Conservation (phyloP, 257 asterid genomes). For the Oldenlandia corymbosa region DNA sequence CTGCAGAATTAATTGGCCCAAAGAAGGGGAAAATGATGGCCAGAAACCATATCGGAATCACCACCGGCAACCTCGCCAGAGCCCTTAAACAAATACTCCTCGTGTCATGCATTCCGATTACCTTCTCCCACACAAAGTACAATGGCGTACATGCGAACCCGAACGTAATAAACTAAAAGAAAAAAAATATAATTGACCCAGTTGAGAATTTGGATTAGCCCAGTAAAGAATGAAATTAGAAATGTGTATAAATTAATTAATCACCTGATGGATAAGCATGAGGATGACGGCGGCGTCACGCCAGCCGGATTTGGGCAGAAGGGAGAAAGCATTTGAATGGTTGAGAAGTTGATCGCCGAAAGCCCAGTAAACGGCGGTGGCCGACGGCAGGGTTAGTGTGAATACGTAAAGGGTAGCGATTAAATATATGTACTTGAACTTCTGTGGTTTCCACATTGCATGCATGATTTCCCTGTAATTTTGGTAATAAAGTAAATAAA, state of each 20-base stretch:
- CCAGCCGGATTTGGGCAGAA: slow-evolving; percentile 61
- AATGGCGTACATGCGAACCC: slow-evolving; percentile 94
- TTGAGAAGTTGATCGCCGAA: slow-evolving; percentile 76
- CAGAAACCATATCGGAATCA: slow-evolving; percentile 90
- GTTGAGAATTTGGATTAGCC: too few relatives aligned
- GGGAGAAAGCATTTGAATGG: slow-evolving; percentile 85
- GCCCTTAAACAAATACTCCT: slow-evolving; percentile 83
- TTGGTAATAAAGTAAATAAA: too few relatives aligned
- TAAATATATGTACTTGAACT: slow-evolving; percentile 85
- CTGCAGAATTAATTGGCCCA: slow-evolving; percentile 90
- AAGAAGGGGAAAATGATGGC: slow-evolving; percentile 93
- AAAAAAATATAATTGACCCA: too few relatives aligned
- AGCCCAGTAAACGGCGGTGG: slow-evolving; percentile 93
- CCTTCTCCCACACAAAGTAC: slow-evolving; percentile 97
- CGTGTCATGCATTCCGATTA: slow-evolving; percentile 88
- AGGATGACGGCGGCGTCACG: slow-evolving; percentile 87
- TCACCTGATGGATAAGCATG: slow-evolving; percentile 92
- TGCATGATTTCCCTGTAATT: slow-evolving; percentile 77
- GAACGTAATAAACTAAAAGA: slow-evolving; percentile 69
- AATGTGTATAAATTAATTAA: too few relatives aligned
- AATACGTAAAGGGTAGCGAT: slow-evolving; percentile 78
- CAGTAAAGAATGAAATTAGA: too few relatives aligned
- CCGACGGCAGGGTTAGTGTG: slow-evolving; percentile 85
- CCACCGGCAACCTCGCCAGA: slow-evolving; percentile 77
- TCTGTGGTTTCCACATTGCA: slow-evolving; percentile 98